These are phyloP conservation scores for Lycium barbarum DNA, from an alignment of 257 asterid genomes.

Conservation along the genomic window DNA sequence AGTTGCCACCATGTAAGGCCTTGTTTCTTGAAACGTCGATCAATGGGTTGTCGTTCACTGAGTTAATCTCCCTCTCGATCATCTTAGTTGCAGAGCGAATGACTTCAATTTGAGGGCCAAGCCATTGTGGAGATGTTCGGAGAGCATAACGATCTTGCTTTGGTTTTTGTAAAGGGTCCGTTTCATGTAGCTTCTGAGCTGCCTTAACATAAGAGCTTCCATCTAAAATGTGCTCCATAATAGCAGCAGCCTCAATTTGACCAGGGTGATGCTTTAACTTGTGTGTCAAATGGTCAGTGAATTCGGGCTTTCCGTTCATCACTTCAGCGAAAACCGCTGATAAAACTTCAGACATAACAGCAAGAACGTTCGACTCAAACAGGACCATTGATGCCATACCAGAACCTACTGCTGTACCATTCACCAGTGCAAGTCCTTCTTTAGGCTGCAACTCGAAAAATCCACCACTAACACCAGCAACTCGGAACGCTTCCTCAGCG, in stretches of 20 bases:
- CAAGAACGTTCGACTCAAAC: conserved; percentile 50
- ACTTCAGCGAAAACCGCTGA: conserved; percentile 64
- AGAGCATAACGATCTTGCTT: conserved; percentile 63
- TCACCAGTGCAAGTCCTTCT: conserved; percentile 61
- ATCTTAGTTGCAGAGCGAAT: conserved; percentile 55
- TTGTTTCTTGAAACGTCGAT: conserved; percentile 60
- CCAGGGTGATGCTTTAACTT: conserved; percentile 63
- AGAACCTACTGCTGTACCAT: conserved; percentile 63
- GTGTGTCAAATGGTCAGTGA: conserved; percentile 58
- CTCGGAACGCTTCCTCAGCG: conserved; percentile 50
- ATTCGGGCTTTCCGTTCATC: conserved; percentile 61
- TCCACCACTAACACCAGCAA: conserved; percentile 44
- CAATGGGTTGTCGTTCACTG: conserved; percentile 60
- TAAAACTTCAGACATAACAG: conserved; percentile 46
- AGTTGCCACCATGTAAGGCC: conserved; percentile 60
- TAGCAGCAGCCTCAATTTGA: conserved; percentile 63
- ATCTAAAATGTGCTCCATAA: conserved; percentile 57
- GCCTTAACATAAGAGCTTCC: conserved; percentile 53
- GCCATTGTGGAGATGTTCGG: conserved; percentile 60
- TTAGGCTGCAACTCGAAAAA: conserved; percentile 60
- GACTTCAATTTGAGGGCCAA: conserved; percentile 61
- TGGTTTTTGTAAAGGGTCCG: conserved; percentile 57
- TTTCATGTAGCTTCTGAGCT: conserved; percentile 51
- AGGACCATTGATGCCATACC: conserved; percentile 62
- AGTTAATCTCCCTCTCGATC: conserved; percentile 66